Evolutionary conservation across 352 stramenopile species (phyloP), one percentile per base, ranked within the genome.

Genomic region (Pythium myriotylum): DNA sequence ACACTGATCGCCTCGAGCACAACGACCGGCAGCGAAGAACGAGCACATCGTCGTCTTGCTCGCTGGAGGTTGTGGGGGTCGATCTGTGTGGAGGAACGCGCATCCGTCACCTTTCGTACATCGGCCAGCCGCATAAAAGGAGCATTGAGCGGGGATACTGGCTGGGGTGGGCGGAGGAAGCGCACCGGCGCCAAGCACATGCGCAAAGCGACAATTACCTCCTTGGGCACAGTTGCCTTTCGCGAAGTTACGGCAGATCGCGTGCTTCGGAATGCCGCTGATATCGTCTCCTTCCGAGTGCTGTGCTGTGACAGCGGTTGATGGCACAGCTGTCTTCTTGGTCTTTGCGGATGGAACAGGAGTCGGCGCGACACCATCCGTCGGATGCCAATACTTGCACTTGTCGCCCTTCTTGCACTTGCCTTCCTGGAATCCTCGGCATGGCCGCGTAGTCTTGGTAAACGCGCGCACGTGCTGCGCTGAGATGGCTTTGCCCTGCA

Each of bases 351-450:
- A 41, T 22, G 47, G 5, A 14, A 19, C 23, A 12, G 39, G 13
- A 33, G 49, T 29, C 22, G 43, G 7, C 41, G 49, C 20, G 1
- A 0, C 24, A 22, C n/a, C 24, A 29, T 41, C 49, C 3, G 61
- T 39, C 20, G 22, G 33, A 29, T 67, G 59, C 59, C 59, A 67
- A 54, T 74, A 89, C 78, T 93, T 93, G 81, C 84, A 93, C 51
- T 70, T 22, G 55, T 88, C 79, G 26, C 81, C 81, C 45, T 85
- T 77, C 54, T 61, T 56, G 61, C 84, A 92, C 10, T 72, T 80
- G 49, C 84, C 84, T n/a, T 72, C 68, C 59, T 67, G 71, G 61
- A 89, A 92, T 7, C 70, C 57, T 5, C 77, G 76, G 55, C 80
- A 91, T 26, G 77, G 76, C 4, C 64, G 40, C 14, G 52, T 72